These are phyloP conservation scores for Annulohypoxylon moriforme DNA, from an alignment of 495 filamentous ascomycete species.

Conservation along the genomic window DNA sequence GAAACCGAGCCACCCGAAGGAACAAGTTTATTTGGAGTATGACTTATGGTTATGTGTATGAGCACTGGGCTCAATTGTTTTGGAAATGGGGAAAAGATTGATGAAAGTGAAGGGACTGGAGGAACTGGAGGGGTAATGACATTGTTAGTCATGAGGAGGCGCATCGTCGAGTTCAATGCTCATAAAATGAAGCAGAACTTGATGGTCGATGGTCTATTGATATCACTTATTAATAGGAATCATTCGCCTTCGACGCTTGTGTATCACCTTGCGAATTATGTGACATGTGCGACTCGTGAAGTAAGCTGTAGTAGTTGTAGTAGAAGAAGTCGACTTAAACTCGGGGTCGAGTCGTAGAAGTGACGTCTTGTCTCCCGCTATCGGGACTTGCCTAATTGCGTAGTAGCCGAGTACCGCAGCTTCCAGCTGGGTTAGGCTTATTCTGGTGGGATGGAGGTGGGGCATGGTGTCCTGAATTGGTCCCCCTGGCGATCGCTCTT, in stretches of 20 bases:
- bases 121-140: background rate
- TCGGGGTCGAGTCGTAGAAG: background rate
- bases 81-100: background rate
- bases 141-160: background rate
- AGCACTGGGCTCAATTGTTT: background rate
- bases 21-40: background rate
- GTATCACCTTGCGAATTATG: background rate
- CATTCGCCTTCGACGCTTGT: background rate
- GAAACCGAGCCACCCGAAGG: background rate
- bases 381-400: background rate
- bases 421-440: background rate
- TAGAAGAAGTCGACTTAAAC: conserved; percentile 5
- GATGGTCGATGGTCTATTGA: background rate
- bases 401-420: conserved; percentile 6
- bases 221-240: background rate
- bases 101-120: background rate
- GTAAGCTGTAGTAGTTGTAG: background rate
- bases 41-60: background rate
- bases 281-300: background rate
- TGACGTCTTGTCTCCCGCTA: background rate
- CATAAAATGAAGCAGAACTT: background rate
- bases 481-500: conserved; percentile 5
- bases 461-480: background rate
- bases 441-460: background rate
- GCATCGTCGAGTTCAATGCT: background rate